Percentiles rank a stretch among this genome's conserved stretches.
These are phyloP conservation scores for Pythium insidiosum DNA, from an alignment of 352 stramenopile species.

Conservation along the genomic window DNA sequence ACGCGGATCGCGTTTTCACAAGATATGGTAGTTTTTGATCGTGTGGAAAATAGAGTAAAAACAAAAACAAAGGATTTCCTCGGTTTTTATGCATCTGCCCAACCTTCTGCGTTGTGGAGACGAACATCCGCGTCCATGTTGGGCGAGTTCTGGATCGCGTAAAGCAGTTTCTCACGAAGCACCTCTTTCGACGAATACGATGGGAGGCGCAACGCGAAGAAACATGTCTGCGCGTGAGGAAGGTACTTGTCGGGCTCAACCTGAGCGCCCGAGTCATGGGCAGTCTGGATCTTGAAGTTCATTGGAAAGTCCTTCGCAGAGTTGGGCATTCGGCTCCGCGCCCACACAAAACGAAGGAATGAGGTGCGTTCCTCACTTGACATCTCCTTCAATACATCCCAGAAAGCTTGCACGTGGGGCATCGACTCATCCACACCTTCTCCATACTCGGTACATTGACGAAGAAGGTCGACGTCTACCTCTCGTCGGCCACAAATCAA, in stretches of 20 bases:
- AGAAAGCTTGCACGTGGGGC: constrained; percentile 91
- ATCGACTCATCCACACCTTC: constrained; percentile 89
- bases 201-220: constrained; percentile 96
- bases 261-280: constrained; percentile 69
- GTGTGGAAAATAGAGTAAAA: not conserved
- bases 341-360: constrained; percentile 98
- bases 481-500: constrained; percentile 95
- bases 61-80: not conserved
- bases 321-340: constrained; percentile 93
- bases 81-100: constrained; percentile 64
- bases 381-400: constrained; percentile 95
- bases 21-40: too few relatives aligned
- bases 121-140: constrained; percentile 92
- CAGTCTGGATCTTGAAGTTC: constrained; percentile 90
- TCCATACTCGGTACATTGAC: constrained; percentile 96
- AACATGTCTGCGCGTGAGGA: constrained; percentile 98
- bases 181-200: constrained; percentile 91
- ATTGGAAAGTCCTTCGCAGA: constrained; percentile 96
- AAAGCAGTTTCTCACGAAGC: constrained; percentile 81
- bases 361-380: constrained; percentile 91
- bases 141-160: constrained; percentile 94
- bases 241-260: constrained; percentile 87
- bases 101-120: constrained; percentile 89
- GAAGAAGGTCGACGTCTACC: constrained; percentile 95
- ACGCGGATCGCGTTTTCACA: too few relatives aligned